Conservation (phyloP, 495 filamentous ascomycete species). For the Penicillium goetzii region DNA sequence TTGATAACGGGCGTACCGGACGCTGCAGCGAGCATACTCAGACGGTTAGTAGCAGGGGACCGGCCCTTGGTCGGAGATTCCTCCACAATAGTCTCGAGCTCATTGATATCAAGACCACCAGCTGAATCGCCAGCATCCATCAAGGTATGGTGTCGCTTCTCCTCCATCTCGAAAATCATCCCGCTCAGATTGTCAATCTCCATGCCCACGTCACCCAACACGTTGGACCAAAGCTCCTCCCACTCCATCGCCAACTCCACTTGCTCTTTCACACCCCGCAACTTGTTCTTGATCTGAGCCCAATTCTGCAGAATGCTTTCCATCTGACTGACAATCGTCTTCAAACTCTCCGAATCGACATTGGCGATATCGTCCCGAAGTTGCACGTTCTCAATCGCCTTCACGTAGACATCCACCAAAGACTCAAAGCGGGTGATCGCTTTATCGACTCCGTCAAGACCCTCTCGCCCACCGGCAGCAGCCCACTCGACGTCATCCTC, state of each 20-base stretch:
- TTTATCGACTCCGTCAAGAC: constrained; percentile 83
- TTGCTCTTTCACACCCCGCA: constrained; percentile 80
- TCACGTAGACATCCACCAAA: constrained; percentile 86
- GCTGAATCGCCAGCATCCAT: constrained; percentile 57
- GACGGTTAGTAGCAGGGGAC: constrained; percentile 59
- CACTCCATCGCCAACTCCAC: constrained; percentile 98
- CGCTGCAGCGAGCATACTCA: constrained; percentile 62
- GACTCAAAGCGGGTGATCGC: constrained; percentile 84
- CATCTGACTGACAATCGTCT: constrained; percentile 79
- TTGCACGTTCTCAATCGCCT: constrained; percentile 87
- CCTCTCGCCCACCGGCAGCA: constrained; percentile 86
- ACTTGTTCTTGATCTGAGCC: constrained; percentile 72
- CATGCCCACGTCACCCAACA: constrained; percentile 88
- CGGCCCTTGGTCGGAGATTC: constrained; percentile 68
- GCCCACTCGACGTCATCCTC: constrained; percentile 99
- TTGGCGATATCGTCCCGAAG: constrained; percentile 72
- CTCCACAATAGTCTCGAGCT: constrained; percentile 92
- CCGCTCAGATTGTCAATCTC: constrained; percentile 84
- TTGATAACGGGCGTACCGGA: constrained; percentile 61
- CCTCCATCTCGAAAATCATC: constrained; percentile 95
- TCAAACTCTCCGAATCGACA: constrained; percentile 69
- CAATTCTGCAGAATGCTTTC: constrained; percentile 83
- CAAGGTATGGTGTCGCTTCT: constrained; percentile 77
- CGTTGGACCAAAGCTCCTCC: constrained; percentile 94
- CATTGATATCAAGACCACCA: constrained; percentile 79